A percentile compares a stretch with the other conserved stretches of the same genome.
phyloP scores from a whole-genome alignment of 148 eudicot genomes.

The Pouteria glomerata region DNA sequence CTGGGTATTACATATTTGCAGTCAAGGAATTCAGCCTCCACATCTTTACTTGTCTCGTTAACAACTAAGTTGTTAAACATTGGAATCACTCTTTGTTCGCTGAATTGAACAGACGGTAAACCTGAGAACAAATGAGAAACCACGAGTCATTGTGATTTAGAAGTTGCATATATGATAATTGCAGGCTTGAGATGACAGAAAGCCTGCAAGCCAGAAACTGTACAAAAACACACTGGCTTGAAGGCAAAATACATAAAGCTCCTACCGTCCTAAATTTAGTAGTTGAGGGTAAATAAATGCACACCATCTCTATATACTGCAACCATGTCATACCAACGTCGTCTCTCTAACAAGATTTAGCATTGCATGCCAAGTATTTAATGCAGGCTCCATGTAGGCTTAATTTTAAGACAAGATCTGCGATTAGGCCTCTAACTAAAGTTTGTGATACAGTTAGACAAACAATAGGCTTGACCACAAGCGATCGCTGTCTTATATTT shows the following conservation, averaged over 20 bases:
- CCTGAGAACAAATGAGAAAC: constrained; percentile 21
- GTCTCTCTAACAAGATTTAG: neutral
- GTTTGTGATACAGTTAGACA: neutral
- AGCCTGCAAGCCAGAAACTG: neutral
- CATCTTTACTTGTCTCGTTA: constrained; percentile 45
- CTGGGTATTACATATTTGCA: constrained; percentile 62
- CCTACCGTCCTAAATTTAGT: neutral
- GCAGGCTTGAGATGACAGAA: neutral
- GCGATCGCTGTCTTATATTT: neutral
- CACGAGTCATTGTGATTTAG: neutral
- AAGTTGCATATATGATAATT: neutral
- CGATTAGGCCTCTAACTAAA: neutral
- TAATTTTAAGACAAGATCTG: neutral
- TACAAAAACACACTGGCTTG: neutral
- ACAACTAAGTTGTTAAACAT: constrained; percentile 49
- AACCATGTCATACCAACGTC: neutral
- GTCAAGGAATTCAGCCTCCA: constrained; percentile 60
- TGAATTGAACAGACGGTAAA: constrained; percentile 11
- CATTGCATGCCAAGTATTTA: neutral
- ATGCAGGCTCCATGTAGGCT: neutral
- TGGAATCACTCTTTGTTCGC: constrained; percentile 35
- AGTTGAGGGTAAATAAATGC: neutral
- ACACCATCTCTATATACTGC: neutral
- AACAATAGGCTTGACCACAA: neutral
- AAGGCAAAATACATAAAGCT: neutral